phyloP scores from a whole-genome alignment of 1,284 basidiomycete species.

The Polyporus tsugae region DNA sequence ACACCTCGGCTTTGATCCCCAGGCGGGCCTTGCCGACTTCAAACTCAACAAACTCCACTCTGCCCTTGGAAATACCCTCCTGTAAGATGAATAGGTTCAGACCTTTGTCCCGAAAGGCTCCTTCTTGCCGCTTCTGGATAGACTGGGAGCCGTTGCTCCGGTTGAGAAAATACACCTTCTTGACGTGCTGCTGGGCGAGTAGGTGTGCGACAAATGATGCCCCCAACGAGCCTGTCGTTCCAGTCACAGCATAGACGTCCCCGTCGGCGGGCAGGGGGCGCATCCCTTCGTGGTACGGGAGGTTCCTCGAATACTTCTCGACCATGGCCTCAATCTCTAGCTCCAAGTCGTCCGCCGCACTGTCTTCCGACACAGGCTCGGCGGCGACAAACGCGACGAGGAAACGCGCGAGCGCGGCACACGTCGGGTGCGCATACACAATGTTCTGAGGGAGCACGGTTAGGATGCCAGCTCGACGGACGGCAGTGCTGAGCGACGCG shows the following conservation, averaged over 20 bases:
- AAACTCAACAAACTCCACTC: slow-evolving; percentile 14
- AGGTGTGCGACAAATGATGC: slow-evolving; percentile 15
- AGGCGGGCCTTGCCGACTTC: slow-evolving; percentile 4
- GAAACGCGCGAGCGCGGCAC: slow-evolving; percentile 21
- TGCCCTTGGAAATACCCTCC: not conserved
- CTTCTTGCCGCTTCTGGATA: slow-evolving; percentile 13
- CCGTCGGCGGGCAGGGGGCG: not conserved
- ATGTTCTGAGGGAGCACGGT: slow-evolving; percentile 29
- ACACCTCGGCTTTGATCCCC: slow-evolving; percentile 14
- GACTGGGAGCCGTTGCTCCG: slow-evolving; percentile 7
- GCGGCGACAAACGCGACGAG: not conserved
- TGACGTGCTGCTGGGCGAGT: slow-evolving; percentile 1
- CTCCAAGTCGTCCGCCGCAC: not conserved
- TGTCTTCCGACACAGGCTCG: not conserved
- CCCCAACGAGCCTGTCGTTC: slow-evolving; percentile 18
- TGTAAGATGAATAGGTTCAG: slow-evolving; percentile 5
- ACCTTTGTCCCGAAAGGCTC: slow-evolving; percentile 13
- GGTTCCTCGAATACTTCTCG: slow-evolving; percentile 7
- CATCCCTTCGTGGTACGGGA: slow-evolving; percentile 4
- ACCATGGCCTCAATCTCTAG: slow-evolving; percentile 5
- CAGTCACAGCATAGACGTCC: slow-evolving; percentile 17
- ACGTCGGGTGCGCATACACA: slow-evolving; percentile 30
- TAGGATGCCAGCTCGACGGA: slow-evolving; percentile 5
- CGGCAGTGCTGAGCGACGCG: slow-evolving; percentile 17
- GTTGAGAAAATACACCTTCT: slow-evolving; percentile 17